phyloP scores from a whole-genome alignment of 1,284 basidiomycete genomes.

The Ceratorhiza oryzae-sativae region DNA sequence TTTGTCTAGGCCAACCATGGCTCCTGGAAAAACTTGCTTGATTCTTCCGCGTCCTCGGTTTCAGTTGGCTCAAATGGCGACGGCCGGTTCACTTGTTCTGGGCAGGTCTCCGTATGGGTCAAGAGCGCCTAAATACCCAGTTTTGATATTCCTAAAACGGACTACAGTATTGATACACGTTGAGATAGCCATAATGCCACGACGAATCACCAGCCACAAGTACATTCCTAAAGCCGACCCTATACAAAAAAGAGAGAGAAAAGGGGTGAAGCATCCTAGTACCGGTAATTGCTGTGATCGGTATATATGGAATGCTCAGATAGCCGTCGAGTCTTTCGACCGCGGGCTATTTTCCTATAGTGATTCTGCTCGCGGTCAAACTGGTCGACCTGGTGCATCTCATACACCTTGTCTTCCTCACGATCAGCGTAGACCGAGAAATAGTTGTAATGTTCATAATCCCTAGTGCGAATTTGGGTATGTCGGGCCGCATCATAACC shows the following conservation, averaged over 20 bases:
- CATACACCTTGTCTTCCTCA: constrained; percentile 39
- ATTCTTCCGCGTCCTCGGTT: constrained; percentile 9
- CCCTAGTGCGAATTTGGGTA: constrained; percentile 30
- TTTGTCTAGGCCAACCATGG: constrained; percentile 12
- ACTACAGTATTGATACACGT: constrained; percentile 25
- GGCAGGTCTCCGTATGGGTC: constrained; percentile 29
- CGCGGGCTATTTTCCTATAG: neutral
- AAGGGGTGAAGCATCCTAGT: constrained; percentile 2
- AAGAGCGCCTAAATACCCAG: constrained; percentile 14
- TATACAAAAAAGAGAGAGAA: neutral
- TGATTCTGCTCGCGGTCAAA: constrained; percentile 1
- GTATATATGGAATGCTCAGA: constrained; percentile 22
- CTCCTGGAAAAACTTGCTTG: constrained; percentile 41
- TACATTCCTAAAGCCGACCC: constrained; percentile 6
- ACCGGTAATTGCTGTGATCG: constrained; percentile 21
- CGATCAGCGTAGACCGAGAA: constrained; percentile 32
- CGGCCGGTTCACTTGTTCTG: constrained; percentile 40
- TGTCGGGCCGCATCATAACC: constrained; percentile 40
- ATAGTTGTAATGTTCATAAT: constrained; percentile 36
- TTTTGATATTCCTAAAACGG: constrained; percentile 4
- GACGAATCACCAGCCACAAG: neutral
- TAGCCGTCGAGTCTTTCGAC: constrained; percentile 2
- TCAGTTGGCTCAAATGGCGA: constrained; percentile 20
- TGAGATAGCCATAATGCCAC: constrained; percentile 13
- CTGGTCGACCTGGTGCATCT: constrained; percentile 38